Percentiles rank a stretch among this genome's conserved stretches.
These are phyloP conservation scores for Stipa capillata DNA, from an alignment of 176 grass and related monocot genomes.

Conservation along the genomic window DNA sequence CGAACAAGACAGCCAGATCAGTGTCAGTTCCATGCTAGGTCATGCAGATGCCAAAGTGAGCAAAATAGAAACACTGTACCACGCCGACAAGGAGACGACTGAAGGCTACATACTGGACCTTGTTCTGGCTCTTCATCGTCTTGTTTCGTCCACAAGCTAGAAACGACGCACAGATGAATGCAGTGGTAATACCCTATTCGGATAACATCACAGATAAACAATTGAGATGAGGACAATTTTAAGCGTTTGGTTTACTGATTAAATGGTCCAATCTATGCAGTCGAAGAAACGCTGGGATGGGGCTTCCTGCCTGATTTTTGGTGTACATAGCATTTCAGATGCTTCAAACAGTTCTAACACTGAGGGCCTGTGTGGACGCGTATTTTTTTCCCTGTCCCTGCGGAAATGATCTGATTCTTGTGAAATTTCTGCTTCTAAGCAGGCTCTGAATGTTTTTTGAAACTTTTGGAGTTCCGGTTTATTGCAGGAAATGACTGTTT, in stretches of 20 bases:
- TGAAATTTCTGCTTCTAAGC: neutral
- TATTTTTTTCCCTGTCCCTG: too few relatives aligned
- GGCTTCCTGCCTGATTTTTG: neutral
- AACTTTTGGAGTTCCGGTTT: too few relatives aligned
- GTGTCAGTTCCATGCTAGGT: neutral
- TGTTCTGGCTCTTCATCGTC: conserved; percentile 42
- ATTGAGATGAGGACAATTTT: neutral
- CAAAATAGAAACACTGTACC: conserved; percentile 41
- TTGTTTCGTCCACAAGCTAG: neutral
- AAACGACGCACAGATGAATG: neutral
- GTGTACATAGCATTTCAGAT: neutral
- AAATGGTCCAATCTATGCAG: neutral
- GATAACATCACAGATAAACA: too few relatives aligned
- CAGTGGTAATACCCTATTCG: too few relatives aligned
- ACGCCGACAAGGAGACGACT: conserved; percentile 44
- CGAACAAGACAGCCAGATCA: neutral
- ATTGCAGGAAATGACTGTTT: too few relatives aligned
- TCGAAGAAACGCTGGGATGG: neutral
- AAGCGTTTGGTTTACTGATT: neutral
- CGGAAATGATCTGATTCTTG: neutral
- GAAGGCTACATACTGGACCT: conserved; percentile 36
- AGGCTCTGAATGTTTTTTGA: neutral
- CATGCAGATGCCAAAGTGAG: neutral
- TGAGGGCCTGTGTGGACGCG: too few relatives aligned
- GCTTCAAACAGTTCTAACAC: neutral